Evolutionary conservation across 2,329 filamentous ascomycete species (phyloP).

Genomic region (Apiospora aurea): DNA sequence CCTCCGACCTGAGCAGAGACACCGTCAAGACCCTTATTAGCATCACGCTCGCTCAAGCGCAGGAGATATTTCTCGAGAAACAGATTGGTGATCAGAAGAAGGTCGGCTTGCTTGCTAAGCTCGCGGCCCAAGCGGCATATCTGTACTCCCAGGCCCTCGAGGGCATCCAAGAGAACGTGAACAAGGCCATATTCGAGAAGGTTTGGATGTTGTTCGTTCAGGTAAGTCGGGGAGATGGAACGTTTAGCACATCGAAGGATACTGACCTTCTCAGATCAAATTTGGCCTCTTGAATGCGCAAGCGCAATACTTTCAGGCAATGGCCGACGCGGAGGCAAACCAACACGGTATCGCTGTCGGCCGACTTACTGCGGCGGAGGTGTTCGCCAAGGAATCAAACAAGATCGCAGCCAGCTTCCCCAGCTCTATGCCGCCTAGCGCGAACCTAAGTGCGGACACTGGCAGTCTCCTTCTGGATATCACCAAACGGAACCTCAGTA

Average conservation of each 20-base stretch:
- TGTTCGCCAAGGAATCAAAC: slow-evolving; percentile 78
- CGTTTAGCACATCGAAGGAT: neutral
- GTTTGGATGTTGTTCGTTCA: slow-evolving; percentile 87
- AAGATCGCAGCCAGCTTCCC: slow-evolving; percentile 82
- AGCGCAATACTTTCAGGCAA: slow-evolving; percentile 91
- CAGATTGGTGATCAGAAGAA: slow-evolving; percentile 94
- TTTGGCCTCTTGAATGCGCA: slow-evolving; percentile 81
- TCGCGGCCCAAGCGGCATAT: slow-evolving; percentile 89
- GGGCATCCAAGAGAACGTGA: slow-evolving; percentile 90
- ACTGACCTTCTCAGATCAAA: slow-evolving; percentile 65
- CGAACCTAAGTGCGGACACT: slow-evolving; percentile 84
- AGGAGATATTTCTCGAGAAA: slow-evolving; percentile 97
- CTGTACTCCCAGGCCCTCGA: slow-evolving; percentile 89
- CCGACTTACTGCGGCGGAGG: slow-evolving; percentile 82
- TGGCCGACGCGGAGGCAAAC: slow-evolving; percentile 88
- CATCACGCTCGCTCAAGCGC: slow-evolving; percentile 92
- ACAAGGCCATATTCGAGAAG: slow-evolving; percentile 91
- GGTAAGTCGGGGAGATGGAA: slow-evolving; percentile 54
- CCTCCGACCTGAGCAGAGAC: slow-evolving; percentile 92
- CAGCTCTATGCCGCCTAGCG: slow-evolving; percentile 76
- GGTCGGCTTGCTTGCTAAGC: slow-evolving; percentile 86
- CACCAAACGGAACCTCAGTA: slow-evolving; percentile 80
- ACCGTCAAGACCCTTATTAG: slow-evolving; percentile 95
- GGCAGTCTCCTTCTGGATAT: slow-evolving; percentile 78
- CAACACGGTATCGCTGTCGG: slow-evolving; percentile 86